Percentiles rank a stretch among this genome's conserved stretches.
These are phyloP conservation scores for Acorus calamus DNA, from an alignment of 106 monocot species.

Conservation along the genomic window DNA sequence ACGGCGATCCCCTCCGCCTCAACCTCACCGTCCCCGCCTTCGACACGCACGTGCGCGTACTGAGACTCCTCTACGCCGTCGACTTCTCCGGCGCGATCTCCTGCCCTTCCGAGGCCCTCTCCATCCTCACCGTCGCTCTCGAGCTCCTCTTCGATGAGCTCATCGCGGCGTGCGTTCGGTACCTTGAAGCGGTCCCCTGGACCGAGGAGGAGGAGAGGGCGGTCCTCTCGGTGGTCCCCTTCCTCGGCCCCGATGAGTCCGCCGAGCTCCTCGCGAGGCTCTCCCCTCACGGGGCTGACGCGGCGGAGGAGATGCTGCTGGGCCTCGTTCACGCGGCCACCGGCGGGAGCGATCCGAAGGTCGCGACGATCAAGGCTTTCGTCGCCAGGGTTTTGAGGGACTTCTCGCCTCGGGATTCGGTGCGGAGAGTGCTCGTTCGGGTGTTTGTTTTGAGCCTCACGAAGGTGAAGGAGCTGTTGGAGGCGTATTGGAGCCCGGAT, in stretches of 20 bases:
- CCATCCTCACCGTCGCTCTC: constrained; percentile 60
- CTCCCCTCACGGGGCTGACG: neutral
- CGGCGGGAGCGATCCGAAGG: constrained; percentile 39
- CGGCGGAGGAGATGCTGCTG: constrained; percentile 69
- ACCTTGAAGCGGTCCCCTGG: constrained; percentile 92
- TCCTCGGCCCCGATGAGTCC: constrained; percentile 47
- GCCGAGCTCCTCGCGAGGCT: constrained; percentile 51
- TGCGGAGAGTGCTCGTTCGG: constrained; percentile 47
- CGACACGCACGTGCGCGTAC: constrained; percentile 55
- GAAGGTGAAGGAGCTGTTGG: constrained; percentile 54
- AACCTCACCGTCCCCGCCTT: constrained; percentile 34
- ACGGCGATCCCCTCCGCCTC: neutral
- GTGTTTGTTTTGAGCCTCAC: constrained; percentile 48
- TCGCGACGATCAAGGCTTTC: constrained; percentile 63
- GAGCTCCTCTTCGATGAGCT: constrained; percentile 82
- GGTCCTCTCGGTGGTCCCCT: constrained; percentile 39
- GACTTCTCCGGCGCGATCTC: constrained; percentile 41
- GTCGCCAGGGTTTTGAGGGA: constrained; percentile 61
- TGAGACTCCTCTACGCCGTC: constrained; percentile 67
- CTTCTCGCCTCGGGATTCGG: constrained; percentile 35
- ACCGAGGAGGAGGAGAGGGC: constrained; percentile 64
- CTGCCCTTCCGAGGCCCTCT: constrained; percentile 59
- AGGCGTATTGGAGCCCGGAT: constrained; percentile 79
- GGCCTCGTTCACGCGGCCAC: constrained; percentile 49
- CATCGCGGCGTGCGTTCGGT: constrained; percentile 51